Percentiles rank a stretch among this genome's conserved stretches.
Evolutionary conservation across 1,284 basidiomycete species (phyloP).

Genomic region (Neolentinus lepideus): DNA sequence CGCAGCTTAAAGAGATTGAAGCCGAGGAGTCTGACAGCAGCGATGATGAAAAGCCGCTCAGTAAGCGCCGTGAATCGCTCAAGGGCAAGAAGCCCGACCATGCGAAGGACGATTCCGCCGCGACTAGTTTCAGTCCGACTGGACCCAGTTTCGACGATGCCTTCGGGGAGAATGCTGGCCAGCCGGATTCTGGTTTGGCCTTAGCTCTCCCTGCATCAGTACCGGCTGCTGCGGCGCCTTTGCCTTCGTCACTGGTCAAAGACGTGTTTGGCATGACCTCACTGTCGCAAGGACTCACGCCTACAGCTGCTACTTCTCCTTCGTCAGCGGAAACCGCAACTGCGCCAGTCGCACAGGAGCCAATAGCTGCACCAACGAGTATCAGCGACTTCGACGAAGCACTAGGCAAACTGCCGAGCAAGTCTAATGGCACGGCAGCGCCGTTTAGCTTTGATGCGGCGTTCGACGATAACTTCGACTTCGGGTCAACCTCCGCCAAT

Average conservation of each 20-base stretch:
- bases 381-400: constrained; percentile 72
- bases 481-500: constrained; percentile 45
- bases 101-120: constrained; percentile 13
- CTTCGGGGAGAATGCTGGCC: constrained; percentile 33
- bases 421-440: constrained; percentile 23
- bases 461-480: constrained; percentile 90
- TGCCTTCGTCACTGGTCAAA: constrained; percentile 6
- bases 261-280: constrained; percentile 13
- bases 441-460: constrained; percentile 57
- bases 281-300: too few relatives aligned
- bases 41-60: constrained; percentile 31
- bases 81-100: constrained; percentile 9
- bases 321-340: background rate
- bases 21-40: constrained; percentile 52
- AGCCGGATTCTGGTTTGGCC: too few relatives aligned
- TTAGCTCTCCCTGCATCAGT: constrained; percentile 2
- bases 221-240: constrained; percentile 2
- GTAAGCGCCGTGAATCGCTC: constrained; percentile 5
- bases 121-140: constrained; percentile 18
- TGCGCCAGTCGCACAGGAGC: too few relatives aligned
- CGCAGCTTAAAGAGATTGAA: constrained; percentile 59
- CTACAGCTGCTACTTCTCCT: background rate
- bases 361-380: constrained; percentile 27
- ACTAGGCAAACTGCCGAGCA: constrained; percentile 44
- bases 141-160: constrained; percentile 51